These are phyloP conservation scores for Neurospora africana DNA, from an alignment of 495 filamentous ascomycete genomes.

Conservation along the genomic window DNA sequence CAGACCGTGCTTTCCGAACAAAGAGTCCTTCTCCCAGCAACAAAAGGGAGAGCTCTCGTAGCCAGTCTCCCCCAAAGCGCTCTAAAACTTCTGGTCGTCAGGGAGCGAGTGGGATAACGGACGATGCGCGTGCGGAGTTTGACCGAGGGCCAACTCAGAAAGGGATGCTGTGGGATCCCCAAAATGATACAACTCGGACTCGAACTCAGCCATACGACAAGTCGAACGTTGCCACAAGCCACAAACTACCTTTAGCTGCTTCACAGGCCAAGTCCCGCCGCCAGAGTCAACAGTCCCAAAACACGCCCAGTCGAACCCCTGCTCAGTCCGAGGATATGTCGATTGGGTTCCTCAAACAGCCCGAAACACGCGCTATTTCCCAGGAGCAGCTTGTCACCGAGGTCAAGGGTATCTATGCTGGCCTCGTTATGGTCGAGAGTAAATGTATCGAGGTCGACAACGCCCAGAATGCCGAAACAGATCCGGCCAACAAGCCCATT, in stretches of 20 bases:
- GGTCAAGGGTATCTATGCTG: conserved; percentile 66
- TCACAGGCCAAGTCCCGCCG: conserved; percentile 5
- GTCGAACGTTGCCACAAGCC: conserved; percentile 16
- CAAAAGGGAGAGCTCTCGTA: conserved; percentile 11
- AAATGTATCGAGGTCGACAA: conserved; percentile 67
- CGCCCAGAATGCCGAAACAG: conserved; percentile 37
- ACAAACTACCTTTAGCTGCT: conserved; percentile 7
- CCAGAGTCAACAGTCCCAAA: conserved; percentile 1
- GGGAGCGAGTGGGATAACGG: background rate
- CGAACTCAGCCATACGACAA: conserved; percentile 12
- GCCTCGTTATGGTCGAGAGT: conserved; percentile 67
- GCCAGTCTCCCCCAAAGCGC: conserved; percentile 12
- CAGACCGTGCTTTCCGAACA: background rate
- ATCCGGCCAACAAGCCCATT: conserved; percentile 30
- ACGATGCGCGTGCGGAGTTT: conserved; percentile 22
- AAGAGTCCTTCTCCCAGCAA: conserved; percentile 9
- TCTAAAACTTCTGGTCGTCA: conserved; percentile 6
- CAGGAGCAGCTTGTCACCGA: conserved; percentile 63
- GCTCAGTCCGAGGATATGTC: conserved; percentile 5
- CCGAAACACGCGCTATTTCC: conserved; percentile 58
- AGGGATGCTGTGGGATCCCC: conserved; percentile 28
- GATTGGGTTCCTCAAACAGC: conserved; percentile 37
- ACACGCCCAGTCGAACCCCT: background rate
- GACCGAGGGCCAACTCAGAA: conserved; percentile 17
- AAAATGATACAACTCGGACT: conserved; percentile 14